Conservation (phyloP, 2,329 filamentous ascomycete species). For the Coccinonectria pachysandricola region DNA sequence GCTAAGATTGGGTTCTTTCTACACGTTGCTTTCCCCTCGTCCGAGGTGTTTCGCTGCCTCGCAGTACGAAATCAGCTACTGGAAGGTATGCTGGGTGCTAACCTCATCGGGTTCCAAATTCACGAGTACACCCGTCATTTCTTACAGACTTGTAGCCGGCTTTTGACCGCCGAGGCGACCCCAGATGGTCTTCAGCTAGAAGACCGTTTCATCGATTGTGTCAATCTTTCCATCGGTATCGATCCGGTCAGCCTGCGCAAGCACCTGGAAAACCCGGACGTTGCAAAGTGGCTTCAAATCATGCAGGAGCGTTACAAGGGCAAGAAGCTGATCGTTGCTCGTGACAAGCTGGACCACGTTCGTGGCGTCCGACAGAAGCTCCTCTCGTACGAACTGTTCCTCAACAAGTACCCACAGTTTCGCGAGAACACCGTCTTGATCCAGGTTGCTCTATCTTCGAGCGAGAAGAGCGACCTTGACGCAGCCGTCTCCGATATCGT, state of each 20-base stretch:
- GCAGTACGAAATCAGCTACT: conserved; percentile 79
- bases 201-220: conserved; percentile 85
- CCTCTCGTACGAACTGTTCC: conserved; percentile 81
- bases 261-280: conserved; percentile 61
- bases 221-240: conserved; percentile 79
- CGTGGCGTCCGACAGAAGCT: conserved; percentile 90
- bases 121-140: conserved; percentile 91
- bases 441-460: conserved; percentile 85
- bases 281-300: conserved; percentile 66
- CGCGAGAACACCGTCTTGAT: conserved; percentile 80
- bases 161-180: conserved; percentile 83
- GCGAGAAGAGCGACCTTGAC: conserved; percentile 78
- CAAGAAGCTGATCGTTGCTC: conserved; percentile 83
- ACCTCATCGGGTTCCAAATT: conserved; percentile 88
- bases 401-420: conserved; percentile 90
- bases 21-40: conserved; percentile 90
- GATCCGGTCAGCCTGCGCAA: conserved; percentile 66
- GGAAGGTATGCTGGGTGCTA: conserved; percentile 86
- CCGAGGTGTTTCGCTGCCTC: conserved; percentile 88
- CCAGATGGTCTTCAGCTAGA: conserved; percentile 83
- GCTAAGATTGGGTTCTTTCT: conserved; percentile 95
- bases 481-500: conserved; percentile 88
- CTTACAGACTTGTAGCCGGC: conserved; percentile 85
- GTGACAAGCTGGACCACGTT: conserved; percentile 89
- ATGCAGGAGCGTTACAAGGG: conserved; percentile 77